Conservation (phyloP, 768 basidiomycete genomes). For the Lyophyllum shimeji region DNA sequence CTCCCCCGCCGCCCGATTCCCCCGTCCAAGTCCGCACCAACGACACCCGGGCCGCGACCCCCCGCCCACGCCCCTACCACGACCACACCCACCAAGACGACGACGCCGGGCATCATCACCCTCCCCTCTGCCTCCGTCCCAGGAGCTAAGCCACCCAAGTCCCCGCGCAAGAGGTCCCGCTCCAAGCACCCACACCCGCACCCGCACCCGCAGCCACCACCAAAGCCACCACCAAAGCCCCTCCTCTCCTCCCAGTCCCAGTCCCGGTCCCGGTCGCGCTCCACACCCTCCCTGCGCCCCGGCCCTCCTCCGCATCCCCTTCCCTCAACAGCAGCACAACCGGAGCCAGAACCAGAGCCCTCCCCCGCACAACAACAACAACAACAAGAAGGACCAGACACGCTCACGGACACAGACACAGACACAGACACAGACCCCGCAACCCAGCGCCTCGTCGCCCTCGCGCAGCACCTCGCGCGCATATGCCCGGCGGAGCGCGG, state of each 20-base stretch:
- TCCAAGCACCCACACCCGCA: not conserved
- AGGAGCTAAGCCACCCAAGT: slow-evolving; percentile 27
- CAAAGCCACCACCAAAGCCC: no score
- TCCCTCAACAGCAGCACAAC: no score
- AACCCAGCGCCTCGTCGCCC: slow-evolving; percentile 8
- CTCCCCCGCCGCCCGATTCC: slow-evolving; percentile 2
- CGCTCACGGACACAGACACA: no score
- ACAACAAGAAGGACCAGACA: no score
- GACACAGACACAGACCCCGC: no score
- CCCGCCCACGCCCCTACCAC: not conserved
- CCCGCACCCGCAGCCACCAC: no score
- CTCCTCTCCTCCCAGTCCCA: no score
- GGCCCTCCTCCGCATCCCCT: slow-evolving; percentile 2
- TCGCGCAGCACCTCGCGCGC: slow-evolving; percentile 5
- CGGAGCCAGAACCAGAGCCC: no score
- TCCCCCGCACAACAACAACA: no score
- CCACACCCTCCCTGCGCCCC: slow-evolving; percentile 45
- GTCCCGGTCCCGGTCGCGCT: slow-evolving; percentile 32
- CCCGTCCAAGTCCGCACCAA: slow-evolving; percentile 17
- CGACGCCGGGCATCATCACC: no score
- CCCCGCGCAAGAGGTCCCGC: not conserved
- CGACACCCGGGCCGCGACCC: slow-evolving; percentile 10
- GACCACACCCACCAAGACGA: no score
- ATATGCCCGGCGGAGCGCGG: slow-evolving; percentile 10
- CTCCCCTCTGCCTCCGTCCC: no score